Evolutionary conservation across 164 flowering plant species (phyloP).

Genomic region (Stephania japonica): DNA sequence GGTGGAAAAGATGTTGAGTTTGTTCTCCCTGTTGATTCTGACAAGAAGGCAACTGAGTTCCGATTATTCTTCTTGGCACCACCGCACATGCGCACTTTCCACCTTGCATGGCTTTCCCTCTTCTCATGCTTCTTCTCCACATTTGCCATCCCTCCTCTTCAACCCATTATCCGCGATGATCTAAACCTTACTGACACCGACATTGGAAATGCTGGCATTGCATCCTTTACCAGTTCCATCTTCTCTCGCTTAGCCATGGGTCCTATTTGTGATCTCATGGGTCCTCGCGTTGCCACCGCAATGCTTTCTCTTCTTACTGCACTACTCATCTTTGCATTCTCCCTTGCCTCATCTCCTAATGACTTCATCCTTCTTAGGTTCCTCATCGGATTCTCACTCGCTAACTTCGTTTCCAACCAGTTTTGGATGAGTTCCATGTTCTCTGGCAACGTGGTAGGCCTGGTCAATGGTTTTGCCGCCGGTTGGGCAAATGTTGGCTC

Average conservation of each 20-base stretch:
- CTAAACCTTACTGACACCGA: slow-evolving; percentile 43
- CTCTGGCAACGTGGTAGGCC: slow-evolving; percentile 39
- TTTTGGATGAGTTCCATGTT: slow-evolving; percentile 74
- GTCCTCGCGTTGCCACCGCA: slow-evolving; percentile 51
- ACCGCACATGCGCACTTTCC: slow-evolving; percentile 66
- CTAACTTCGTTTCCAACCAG: slow-evolving; percentile 61
- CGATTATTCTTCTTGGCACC: slow-evolving; percentile 32
- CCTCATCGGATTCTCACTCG: slow-evolving; percentile 48
- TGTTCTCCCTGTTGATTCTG: slow-evolving; percentile 27
- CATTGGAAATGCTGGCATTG: slow-evolving; percentile 45
- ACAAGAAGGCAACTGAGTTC: slow-evolving; percentile 45
- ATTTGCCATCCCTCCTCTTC: slow-evolving; percentile 60
- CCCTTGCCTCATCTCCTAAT: slow-evolving; percentile 27
- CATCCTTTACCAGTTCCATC: slow-evolving; percentile 55
- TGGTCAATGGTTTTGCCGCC: slow-evolving; percentile 55
- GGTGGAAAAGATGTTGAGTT: neutral
- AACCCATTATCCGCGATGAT: slow-evolving; percentile 41
- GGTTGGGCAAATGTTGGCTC: slow-evolving; percentile 68
- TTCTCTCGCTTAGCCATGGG: slow-evolving; percentile 65
- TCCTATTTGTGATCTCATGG: slow-evolving; percentile 49
- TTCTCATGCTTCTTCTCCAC: slow-evolving; percentile 62
- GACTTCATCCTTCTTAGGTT: slow-evolving; percentile 43
- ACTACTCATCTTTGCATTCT: slow-evolving; percentile 30
- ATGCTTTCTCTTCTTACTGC: slow-evolving; percentile 50
- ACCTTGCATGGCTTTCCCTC: slow-evolving; percentile 60